Evolutionary conservation across 2,329 filamentous ascomycete genomes (phyloP).

Genomic region (Aspergillus sp.): DNA sequence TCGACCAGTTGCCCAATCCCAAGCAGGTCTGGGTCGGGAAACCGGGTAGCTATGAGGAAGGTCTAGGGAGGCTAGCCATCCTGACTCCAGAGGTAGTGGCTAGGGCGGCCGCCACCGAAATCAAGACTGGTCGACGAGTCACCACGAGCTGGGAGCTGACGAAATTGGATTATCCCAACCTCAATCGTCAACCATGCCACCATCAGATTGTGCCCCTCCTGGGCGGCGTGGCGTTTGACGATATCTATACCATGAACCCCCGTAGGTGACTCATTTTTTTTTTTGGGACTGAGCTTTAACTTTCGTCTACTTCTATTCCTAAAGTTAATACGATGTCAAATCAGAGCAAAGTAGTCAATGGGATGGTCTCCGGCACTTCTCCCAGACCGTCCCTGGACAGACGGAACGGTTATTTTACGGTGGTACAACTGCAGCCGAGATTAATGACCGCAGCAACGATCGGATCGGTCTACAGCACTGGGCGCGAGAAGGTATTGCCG

Average conservation of each 20-base stretch:
- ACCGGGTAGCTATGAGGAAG: constrained; percentile 45
- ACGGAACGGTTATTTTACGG: constrained; percentile 43
- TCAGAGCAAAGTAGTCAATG: constrained; percentile 46
- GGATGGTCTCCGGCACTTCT: constrained; percentile 48
- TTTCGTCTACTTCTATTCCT: background rate
- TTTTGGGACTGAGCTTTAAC: background rate
- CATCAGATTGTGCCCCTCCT: constrained; percentile 47
- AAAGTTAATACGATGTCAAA: background rate
- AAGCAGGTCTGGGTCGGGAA: constrained; percentile 43
- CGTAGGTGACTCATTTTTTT: constrained; percentile 22
- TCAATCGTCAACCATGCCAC: constrained; percentile 45
- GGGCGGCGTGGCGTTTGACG: constrained; percentile 44
- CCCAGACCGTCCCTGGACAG: constrained; percentile 33
- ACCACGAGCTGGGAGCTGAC: constrained; percentile 51
- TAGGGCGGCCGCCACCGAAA: constrained; percentile 44
- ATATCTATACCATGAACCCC: constrained; percentile 46
- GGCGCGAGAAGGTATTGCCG: constrained; percentile 44
- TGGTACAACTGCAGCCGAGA: constrained; percentile 42
- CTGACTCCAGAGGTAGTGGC: constrained; percentile 49
- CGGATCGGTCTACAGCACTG: constrained; percentile 46
- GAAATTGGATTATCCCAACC: constrained; percentile 51
- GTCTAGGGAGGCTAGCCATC: constrained; percentile 45
- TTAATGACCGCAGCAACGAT: constrained; percentile 37
- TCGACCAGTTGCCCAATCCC: constrained; percentile 43
- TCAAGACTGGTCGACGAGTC: constrained; percentile 46